Evolutionary conservation across 2,329 filamentous ascomycete genomes (phyloP).

Genomic region (Endoconidiophora laricicola): DNA sequence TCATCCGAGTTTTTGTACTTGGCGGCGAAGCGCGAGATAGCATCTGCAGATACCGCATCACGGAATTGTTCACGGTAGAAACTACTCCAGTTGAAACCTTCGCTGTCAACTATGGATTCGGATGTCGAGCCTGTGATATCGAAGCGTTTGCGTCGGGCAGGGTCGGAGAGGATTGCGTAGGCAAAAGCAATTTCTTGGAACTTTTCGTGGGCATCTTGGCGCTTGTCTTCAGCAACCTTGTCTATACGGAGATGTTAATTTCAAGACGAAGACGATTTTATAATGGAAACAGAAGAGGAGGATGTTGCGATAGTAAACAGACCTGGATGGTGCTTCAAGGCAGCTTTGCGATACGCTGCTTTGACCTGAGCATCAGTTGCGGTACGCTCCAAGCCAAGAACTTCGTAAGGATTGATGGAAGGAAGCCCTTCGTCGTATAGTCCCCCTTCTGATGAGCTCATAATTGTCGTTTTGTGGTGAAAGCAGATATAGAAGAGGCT

Average conservation of each 20-base stretch:
- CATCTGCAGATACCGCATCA: conserved; percentile 55
- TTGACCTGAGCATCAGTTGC: conserved; percentile 72
- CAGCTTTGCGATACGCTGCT: conserved; percentile 77
- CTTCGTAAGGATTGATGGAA: conserved; percentile 57
- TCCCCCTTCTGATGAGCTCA: conserved; percentile 5
- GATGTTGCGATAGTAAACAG: conserved; percentile 17
- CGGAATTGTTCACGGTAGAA: conserved; percentile 78
- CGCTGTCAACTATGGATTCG: conserved; percentile 59
- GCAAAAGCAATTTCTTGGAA: conserved; percentile 91
- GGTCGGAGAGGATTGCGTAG: conserved; percentile 80
- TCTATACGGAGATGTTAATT: conserved; percentile 32
- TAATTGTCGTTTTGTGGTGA: not conserved
- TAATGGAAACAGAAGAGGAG: not conserved
- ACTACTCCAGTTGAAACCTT: conserved; percentile 76
- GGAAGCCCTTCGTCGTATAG: conserved; percentile 38
- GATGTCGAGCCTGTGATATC: conserved; percentile 80
- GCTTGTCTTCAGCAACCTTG: conserved; percentile 54
- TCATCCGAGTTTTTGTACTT: conserved; percentile 78
- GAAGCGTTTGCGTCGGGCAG: conserved; percentile 65
- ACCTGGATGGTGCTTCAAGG: conserved; percentile 77
- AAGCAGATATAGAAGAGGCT: not conserved
- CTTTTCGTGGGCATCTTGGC: conserved; percentile 54
- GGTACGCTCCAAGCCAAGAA: conserved; percentile 52
- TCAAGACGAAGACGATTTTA: not conserved
- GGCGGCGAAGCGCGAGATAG: conserved; percentile 57